Evolutionary conservation across 768 basidiomycete genomes (phyloP).

Genomic region (Austroboletus eburneus): DNA sequence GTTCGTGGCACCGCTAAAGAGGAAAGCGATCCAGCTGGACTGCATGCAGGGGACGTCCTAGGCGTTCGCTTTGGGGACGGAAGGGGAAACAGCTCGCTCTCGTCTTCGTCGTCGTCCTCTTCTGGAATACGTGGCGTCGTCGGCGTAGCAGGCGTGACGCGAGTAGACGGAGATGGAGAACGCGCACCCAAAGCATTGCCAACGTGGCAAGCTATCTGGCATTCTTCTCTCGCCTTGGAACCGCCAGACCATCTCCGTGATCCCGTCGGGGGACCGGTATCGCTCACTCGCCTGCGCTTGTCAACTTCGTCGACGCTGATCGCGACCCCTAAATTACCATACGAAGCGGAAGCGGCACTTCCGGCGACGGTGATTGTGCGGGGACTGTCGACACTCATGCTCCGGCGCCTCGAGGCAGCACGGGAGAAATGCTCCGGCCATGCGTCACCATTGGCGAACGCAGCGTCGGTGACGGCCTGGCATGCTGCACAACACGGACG

Average conservation of each 20-base stretch:
- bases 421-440: conserved; percentile 65
- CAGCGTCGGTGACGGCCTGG: conserved; percentile 53
- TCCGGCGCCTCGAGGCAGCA: conserved; percentile 58
- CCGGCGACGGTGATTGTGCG: conserved; percentile 27
- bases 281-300: conserved; percentile 47
- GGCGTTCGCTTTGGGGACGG: conserved; percentile 58
- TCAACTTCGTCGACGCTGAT: conserved; percentile 65
- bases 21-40: conserved; percentile 28
- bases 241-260: not conserved
- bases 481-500: conserved; percentile 71
- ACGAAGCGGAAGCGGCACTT: conserved; percentile 28
- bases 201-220: too few species aligned
- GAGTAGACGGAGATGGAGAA: conserved; percentile 11
- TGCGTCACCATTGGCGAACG: conserved; percentile 46
- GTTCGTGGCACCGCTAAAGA: conserved; percentile 14
- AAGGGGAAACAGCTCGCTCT: conserved; percentile 53
- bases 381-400: conserved; percentile 35
- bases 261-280: conserved; percentile 16
- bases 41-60: conserved; percentile 36
- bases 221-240: not conserved
- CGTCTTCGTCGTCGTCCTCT: conserved; percentile 46
- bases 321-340: conserved; percentile 26
- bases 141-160: conserved; percentile 5
- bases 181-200: not conserved
- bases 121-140: conserved; percentile 30